Evolutionary conservation across 2,329 filamentous ascomycete species (phyloP), one percentile per base, ranked within the genome.

Genomic region (Scolecobasidium constrictum): DNA sequence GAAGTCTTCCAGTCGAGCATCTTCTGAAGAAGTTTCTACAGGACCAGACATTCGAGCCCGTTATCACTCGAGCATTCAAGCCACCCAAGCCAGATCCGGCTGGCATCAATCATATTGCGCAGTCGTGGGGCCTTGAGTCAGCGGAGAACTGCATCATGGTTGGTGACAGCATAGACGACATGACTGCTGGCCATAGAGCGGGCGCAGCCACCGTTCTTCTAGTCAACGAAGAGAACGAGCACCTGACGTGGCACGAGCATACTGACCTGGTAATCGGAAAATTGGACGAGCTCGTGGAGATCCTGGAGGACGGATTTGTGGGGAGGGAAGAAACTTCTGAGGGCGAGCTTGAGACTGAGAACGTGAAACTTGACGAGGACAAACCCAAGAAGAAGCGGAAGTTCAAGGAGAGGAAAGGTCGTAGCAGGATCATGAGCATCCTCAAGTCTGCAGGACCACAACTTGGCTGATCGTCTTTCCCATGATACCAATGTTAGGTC

Each of bases 191-290:
- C 0, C 75, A 81, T 46, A 71, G 70, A 41, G 90, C 90, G 0
- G 90, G 90, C 1, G 86, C 88, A 1, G 83, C 86, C 23, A 96
- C 92, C 0, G 87, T 96, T n/a, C 57, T 96, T 56, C 67, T 98
- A 35, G 72, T 82, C 13, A 93, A 93, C 54, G 77, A 85, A n/a
- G 79, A 73, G n/a, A 94, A 94, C 56, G 61, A 60, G 43, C 71
- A 81, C 49, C 58, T 94, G 45, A 75, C 71, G 5, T 68, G 75
- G 18, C 83, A 93, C 56, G 73, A 78, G 49, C 76, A 86, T 58
- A 93, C 86, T 0, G 86, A 93, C 60, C 54, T 90, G 36, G 79
- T 78, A 9, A 81, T 94, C 40, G 59, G 63, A 18, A 70, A 74
- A 28, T 59, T 94, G 47, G 86, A 93, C 56, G 85, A 94, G 47